Evolutionary conservation across 768 basidiomycete genomes (phyloP).

Genomic region (Leccinum truebloodii): DNA sequence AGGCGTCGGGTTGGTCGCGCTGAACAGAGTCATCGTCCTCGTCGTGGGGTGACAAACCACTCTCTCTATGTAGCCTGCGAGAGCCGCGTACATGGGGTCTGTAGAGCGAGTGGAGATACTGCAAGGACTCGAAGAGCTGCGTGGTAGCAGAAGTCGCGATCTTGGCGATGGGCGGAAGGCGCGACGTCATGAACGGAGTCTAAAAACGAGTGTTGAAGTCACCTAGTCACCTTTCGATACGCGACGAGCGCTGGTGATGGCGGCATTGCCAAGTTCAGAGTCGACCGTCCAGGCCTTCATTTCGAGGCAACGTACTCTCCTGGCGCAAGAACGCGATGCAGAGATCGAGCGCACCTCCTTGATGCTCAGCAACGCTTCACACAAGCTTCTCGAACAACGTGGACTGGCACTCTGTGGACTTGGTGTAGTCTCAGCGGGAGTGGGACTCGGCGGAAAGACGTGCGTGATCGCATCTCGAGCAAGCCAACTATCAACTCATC

Average conservation of each 20-base stretch:
- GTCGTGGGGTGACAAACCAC: not conserved
- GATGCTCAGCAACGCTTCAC: slow-evolving; percentile 78
- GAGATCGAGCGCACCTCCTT: slow-evolving; percentile 82
- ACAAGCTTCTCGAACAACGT: slow-evolving; percentile 83
- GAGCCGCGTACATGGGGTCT: slow-evolving; percentile 64
- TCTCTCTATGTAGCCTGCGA: slow-evolving; percentile 36
- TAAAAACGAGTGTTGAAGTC: not conserved
- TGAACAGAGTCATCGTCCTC: slow-evolving; percentile 22
- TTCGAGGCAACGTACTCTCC: slow-evolving; percentile 61
- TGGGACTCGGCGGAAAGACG: slow-evolving; percentile 95
- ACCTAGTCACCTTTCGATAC: no score
- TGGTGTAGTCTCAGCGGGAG: slow-evolving; percentile 65
- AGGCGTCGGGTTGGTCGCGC: slow-evolving; percentile 52
- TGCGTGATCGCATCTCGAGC: slow-evolving; percentile 34
- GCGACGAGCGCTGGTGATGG: slow-evolving; percentile 7
- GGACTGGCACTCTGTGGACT: slow-evolving; percentile 80
- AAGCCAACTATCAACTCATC: not conserved
- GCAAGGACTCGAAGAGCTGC: slow-evolving; percentile 45
- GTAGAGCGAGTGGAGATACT: slow-evolving; percentile 56
- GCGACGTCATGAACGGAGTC: slow-evolving; percentile 10
- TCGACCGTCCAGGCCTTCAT: slow-evolving; percentile 56
- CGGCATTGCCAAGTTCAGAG: slow-evolving; percentile 22
- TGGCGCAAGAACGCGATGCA: slow-evolving; percentile 74
- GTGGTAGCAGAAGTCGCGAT: slow-evolving; percentile 38
- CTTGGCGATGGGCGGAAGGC: slow-evolving; percentile 52